These are phyloP conservation scores for Eleusine coracana DNA, from an alignment of 176 grass and related monocot species.

Conservation along the genomic window DNA sequence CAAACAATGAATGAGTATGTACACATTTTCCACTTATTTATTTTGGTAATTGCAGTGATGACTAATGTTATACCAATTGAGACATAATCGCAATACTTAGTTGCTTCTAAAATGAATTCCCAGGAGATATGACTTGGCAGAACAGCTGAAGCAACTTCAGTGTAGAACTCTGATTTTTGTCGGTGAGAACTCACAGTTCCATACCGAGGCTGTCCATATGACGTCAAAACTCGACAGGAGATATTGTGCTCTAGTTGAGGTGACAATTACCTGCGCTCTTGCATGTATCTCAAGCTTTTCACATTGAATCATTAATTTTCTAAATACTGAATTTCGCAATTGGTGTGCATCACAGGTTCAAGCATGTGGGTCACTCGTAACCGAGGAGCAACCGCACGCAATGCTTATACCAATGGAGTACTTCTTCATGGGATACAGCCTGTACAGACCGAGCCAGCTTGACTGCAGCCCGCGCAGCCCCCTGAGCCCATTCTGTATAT, in stretches of 20 bases:
- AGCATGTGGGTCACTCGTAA: constrained; percentile 83
- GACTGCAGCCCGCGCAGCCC: constrained; percentile 81
- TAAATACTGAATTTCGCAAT: background rate
- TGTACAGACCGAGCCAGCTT: constrained; percentile 75
- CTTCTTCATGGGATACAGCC: constrained; percentile 90
- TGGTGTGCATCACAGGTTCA: constrained; percentile 62
- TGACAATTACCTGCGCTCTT: constrained; percentile 24
- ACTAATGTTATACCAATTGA: background rate
- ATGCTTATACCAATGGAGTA: constrained; percentile 98
- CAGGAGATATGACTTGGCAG: constrained; percentile 92
- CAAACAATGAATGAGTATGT: constrained; percentile 84
- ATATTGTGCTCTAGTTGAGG: constrained; percentile 98
- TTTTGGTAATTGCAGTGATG: constrained; percentile 1
- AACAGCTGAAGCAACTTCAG: constrained; percentile 78
- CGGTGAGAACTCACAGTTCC: constrained; percentile 79
- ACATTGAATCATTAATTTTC: background rate
- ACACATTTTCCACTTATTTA: constrained; percentile 14
- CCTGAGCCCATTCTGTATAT: constrained; percentile 81
- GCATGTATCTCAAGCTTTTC: background rate
- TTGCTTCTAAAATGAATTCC: constrained; percentile 40
- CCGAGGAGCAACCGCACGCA: constrained; percentile 90
- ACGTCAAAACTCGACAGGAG: constrained; percentile 79
- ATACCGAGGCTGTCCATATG: constrained; percentile 86
- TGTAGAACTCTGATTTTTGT: constrained; percentile 94
- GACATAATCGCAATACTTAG: constrained; percentile 8